These are phyloP conservation scores for Arabidopsis suecica DNA, from an alignment of 345 rosid species.

Conservation along the genomic window DNA sequence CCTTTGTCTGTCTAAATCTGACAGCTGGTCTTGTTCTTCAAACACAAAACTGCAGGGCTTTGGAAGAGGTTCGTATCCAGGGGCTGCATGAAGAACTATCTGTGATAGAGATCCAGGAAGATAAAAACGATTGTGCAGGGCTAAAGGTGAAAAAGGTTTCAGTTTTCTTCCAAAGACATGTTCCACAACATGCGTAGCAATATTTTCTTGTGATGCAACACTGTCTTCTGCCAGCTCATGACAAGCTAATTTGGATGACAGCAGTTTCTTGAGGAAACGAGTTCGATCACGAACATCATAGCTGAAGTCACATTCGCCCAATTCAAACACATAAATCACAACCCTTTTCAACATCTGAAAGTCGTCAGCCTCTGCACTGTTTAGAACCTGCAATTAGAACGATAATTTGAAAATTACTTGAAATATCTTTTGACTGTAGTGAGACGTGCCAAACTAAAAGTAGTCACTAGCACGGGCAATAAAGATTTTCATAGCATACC, in stretches of 20 bases:
- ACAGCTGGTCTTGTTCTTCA: conserved; percentile 54
- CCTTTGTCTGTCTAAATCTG: conserved; percentile 43
- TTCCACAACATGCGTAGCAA: conserved; percentile 56
- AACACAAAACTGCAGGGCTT: conserved; percentile 72
- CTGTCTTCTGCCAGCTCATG: conserved; percentile 52
- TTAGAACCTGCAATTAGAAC: conserved; percentile 61
- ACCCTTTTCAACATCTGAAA: conserved; percentile 55
- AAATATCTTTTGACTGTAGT: conserved; percentile 25
- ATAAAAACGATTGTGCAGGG: conserved; percentile 65
- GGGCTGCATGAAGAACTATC: conserved; percentile 98
- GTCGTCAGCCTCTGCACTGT: conserved; percentile 59
- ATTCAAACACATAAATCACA: conserved; percentile 75
- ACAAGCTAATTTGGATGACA: conserved; percentile 49
- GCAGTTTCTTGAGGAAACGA: conserved; percentile 70
- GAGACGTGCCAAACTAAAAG: conserved; percentile 1
- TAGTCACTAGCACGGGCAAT: background rate
- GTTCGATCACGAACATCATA: conserved; percentile 97
- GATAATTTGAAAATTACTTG: conserved; percentile 21
- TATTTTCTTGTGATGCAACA: conserved; percentile 48
- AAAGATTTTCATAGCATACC: background rate
- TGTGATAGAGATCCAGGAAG: conserved; percentile 98
- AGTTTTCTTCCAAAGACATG: conserved; percentile 61
- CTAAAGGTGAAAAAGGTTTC: conserved; percentile 50
- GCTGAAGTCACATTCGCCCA: conserved; percentile 81
- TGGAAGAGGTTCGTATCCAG: conserved; percentile 99